Conservation (phyloP, 306 rosid genomes). For the Myrica gale region DNA sequence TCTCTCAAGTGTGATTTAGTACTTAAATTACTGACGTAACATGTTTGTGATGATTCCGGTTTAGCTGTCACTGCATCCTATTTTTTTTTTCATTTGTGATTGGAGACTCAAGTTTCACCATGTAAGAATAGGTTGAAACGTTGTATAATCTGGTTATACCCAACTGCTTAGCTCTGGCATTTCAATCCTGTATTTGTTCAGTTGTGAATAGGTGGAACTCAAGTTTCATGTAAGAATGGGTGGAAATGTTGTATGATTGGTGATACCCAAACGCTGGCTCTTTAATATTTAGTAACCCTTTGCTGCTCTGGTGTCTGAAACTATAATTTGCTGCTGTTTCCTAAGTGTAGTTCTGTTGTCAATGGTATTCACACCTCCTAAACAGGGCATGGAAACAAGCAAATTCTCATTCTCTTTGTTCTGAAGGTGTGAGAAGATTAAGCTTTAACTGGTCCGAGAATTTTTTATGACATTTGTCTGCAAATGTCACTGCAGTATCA, state of each 20-base stretch:
- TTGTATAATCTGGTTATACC: too few relatives aligned
- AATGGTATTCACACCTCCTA: constrained; percentile 19
- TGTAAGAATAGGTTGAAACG: too few relatives aligned
- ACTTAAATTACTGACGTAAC: too few relatives aligned
- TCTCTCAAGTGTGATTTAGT: neutral
- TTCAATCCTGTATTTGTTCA: neutral
- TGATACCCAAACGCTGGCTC: neutral
- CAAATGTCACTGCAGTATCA: constrained; percentile 96
- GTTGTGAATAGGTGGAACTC: neutral
- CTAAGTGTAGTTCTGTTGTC: constrained; percentile 3
- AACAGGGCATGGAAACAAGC: constrained; percentile 20
- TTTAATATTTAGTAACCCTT: neutral
- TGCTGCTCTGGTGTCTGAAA: neutral
- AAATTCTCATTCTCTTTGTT: constrained; percentile 29
- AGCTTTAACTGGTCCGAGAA: constrained; percentile 40
- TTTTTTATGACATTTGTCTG: constrained; percentile 73
- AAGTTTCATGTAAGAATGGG: neutral
- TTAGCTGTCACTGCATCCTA: too few relatives aligned
- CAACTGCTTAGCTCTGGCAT: neutral
- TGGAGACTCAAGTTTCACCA: too few relatives aligned
- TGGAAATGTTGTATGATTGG: neutral
- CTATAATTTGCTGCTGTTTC: constrained; percentile 8
- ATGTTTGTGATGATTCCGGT: too few relatives aligned
- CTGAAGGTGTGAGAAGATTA: constrained; percentile 37
- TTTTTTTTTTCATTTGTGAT: too few relatives aligned